Evolutionary conservation across 1,284 basidiomycete species (phyloP).

Genomic region (Cystobasidium sp.): DNA sequence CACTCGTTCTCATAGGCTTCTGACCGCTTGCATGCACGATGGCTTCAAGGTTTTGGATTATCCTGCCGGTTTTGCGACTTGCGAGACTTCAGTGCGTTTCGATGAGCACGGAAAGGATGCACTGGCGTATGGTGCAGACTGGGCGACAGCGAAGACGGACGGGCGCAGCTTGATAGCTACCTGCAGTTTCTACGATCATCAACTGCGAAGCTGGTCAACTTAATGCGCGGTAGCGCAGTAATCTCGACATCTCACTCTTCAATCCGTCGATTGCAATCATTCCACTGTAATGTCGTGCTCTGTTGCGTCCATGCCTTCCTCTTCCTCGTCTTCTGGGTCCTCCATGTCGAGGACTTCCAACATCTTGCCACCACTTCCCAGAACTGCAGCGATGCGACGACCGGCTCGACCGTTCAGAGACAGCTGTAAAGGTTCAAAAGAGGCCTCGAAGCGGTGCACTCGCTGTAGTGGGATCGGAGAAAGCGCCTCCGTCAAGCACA

Average conservation of each 20-base stretch:
- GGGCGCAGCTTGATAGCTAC: constrained; percentile 70
- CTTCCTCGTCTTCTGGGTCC: constrained; percentile 32
- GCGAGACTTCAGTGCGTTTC: constrained; percentile 66
- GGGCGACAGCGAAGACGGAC: constrained; percentile 65
- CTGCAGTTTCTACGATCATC: constrained; percentile 96
- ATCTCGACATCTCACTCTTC: background rate
- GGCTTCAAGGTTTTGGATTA: constrained; percentile 84
- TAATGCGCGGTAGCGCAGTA: background rate
- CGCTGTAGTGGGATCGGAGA: constrained; percentile 22
- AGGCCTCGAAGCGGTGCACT: constrained; percentile 23
- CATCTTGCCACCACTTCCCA: constrained; percentile 27
- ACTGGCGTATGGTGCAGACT: constrained; percentile 93
- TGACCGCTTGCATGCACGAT: constrained; percentile 96
- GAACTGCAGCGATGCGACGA: constrained; percentile 34
- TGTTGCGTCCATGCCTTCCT: constrained; percentile 15
- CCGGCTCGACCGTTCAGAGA: constrained; percentile 43
- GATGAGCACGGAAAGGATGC: constrained; percentile 70
- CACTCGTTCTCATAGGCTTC: constrained; percentile 66
- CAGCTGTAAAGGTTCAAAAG: constrained; percentile 39
- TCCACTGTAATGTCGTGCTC: constrained; percentile 1
- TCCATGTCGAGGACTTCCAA: constrained; percentile 45
- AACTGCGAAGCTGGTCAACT: constrained; percentile 73
- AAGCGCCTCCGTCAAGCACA: background rate
- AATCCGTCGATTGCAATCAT: background rate
- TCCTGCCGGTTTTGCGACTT: constrained; percentile 48